Percentiles rank a stretch among this genome's conserved stretches.
These are phyloP conservation scores for Fragaria nilgerrensis DNA, from an alignment of 306 rosid genomes.

Conservation along the genomic window DNA sequence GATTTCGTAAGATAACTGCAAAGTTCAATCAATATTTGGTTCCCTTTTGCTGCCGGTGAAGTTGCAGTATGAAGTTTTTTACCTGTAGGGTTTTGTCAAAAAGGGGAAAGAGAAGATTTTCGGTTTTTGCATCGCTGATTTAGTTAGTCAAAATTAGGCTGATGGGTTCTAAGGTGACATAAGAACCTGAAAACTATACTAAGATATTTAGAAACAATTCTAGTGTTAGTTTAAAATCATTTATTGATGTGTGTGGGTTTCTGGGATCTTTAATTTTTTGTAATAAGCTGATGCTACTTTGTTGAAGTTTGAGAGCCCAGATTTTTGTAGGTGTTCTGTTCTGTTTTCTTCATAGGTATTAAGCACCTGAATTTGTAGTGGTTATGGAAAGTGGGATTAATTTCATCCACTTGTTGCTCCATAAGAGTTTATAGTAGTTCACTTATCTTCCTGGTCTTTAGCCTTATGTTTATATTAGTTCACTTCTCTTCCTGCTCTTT, in stretches of 20 bases:
- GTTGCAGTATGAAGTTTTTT: neutral
- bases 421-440: neutral
- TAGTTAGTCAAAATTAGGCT: neutral
- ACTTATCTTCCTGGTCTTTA: neutral
- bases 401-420: neutral
- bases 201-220: neutral
- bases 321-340: neutral
- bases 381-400: neutral
- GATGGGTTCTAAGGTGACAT: conserved; percentile 13
- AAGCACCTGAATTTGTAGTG: neutral
- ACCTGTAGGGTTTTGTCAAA: neutral
- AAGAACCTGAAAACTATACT: neutral
- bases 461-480: neutral
- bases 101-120: neutral
- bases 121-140: neutral
- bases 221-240: neutral
- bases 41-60: neutral
- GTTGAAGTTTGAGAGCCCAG: neutral
- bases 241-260: neutral
- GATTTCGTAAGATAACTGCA: neutral
- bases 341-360: neutral
- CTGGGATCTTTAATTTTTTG: neutral
- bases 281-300: neutral
- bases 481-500: neutral
- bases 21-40: neutral